phyloP scores from a whole-genome alignment of 257 asterid genomes.

The Nicotiana paniculata region DNA sequence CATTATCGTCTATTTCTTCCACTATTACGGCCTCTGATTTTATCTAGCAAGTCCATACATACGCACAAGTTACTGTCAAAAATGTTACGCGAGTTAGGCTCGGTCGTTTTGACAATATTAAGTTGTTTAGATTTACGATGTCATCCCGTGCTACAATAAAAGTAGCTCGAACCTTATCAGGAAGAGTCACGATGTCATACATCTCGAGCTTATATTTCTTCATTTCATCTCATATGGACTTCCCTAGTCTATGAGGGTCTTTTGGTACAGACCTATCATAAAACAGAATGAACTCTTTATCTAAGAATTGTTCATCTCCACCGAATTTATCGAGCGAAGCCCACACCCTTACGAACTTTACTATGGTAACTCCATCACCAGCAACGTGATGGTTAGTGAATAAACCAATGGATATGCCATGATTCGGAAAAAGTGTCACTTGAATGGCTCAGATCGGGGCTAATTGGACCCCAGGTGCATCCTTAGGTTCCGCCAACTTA shows the following conservation, averaged over 20 bases:
- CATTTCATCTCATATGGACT: slow-evolving; percentile 10
- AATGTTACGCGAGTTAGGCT: slow-evolving; percentile 19
- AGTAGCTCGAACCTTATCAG: slow-evolving; percentile 15
- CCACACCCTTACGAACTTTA: slow-evolving; percentile 3
- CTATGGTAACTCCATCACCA: slow-evolving; percentile 8
- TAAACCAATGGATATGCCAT: slow-evolving; percentile 8
- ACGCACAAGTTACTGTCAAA: slow-evolving; percentile 21
- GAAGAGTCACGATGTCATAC: background rate
- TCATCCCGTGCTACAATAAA: slow-evolving; percentile 8
- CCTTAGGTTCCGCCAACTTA: slow-evolving; percentile 6
- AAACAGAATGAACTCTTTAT: background rate
- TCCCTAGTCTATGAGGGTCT: slow-evolving; percentile 7
- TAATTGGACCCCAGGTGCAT: slow-evolving; percentile 5
- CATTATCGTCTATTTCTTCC: background rate
- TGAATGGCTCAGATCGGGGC: slow-evolving; percentile 15
- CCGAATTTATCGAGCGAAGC: slow-evolving; percentile 6
- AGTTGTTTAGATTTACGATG: slow-evolving; percentile 21
- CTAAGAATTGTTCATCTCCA: background rate
- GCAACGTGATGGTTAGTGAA: background rate
- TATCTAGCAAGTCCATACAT: slow-evolving; percentile 35
- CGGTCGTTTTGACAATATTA: slow-evolving; percentile 15
- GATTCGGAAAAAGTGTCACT: slow-evolving; percentile 2
- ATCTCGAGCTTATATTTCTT: background rate
- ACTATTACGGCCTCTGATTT: slow-evolving; percentile 10
- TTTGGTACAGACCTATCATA: slow-evolving; percentile 8